A percentile compares a stretch with the other conserved stretches of the same genome.
Conservation (phyloP, 257 asterid genomes). For the Euphrasia confusa region DNA sequence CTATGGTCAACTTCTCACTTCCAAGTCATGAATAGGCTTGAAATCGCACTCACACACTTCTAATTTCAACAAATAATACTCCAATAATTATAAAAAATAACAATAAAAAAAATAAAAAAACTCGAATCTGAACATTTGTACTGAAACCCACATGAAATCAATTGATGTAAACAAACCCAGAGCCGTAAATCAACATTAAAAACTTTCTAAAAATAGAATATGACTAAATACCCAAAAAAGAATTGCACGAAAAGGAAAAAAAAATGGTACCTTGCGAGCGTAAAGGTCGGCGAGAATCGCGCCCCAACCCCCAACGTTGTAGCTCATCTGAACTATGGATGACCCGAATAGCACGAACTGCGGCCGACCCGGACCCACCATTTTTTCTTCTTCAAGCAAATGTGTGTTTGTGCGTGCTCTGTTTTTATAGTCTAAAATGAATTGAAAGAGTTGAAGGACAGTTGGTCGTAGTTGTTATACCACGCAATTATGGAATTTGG, state of each 20-base stretch:
- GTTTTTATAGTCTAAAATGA: not conserved
- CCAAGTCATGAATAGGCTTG: too few species aligned
- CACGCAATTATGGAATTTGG: too few species aligned
- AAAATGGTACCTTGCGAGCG: constrained; percentile 53
- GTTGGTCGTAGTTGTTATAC: not conserved
- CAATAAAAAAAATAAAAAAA: too few species aligned
- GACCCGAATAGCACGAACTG: constrained; percentile 78
- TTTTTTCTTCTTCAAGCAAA: constrained; percentile 23
- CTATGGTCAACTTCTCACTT: too few species aligned
- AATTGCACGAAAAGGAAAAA: not conserved
- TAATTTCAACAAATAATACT: too few species aligned
- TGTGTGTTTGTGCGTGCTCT: not conserved
- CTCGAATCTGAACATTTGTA: too few species aligned
- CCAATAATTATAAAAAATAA: too few species aligned
- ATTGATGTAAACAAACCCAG: too few species aligned
- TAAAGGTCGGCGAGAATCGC: constrained; percentile 70
- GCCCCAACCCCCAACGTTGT: constrained; percentile 72
- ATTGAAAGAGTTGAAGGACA: not conserved
- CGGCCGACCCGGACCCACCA: constrained; percentile 76
- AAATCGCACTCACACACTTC: too few species aligned
- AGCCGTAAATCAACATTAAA: too few species aligned
- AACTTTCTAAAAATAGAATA: not conserved
- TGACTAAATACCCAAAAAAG: not conserved
- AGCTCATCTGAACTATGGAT: constrained; percentile 67
- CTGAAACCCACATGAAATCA: too few species aligned